Evolutionary conservation across 129 eudicot genomes (phyloP).

Genomic region (Mikania micrantha): DNA sequence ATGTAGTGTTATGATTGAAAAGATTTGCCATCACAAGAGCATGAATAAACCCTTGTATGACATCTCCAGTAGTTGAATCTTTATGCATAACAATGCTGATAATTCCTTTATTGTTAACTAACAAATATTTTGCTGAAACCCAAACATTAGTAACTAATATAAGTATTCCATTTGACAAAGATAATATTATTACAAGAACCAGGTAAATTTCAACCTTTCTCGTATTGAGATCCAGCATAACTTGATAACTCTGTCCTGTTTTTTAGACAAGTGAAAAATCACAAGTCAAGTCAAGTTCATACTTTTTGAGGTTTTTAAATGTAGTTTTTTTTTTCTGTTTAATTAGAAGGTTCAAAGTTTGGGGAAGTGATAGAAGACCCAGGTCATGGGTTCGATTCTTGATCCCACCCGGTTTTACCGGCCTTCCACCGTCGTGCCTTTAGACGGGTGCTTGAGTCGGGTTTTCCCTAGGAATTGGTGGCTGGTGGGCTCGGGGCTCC

Average conservation of each 20-base stretch:
- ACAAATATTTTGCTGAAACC: slow-evolving; percentile 58
- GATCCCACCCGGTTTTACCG: too few relatives aligned
- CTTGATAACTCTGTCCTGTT: slow-evolving; percentile 56
- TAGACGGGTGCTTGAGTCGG: too few relatives aligned
- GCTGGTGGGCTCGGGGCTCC: too few relatives aligned
- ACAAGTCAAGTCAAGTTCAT: not conserved
- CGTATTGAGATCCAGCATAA: slow-evolving; percentile 61
- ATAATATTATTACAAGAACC: not conserved
- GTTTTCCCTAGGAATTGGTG: too few relatives aligned
- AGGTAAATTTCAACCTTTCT: slow-evolving; percentile 45
- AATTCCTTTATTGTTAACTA: slow-evolving; percentile 49
- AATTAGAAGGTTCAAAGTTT: slow-evolving; percentile 5
- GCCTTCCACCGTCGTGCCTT: too few relatives aligned
- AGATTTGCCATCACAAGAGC: slow-evolving; percentile 86
- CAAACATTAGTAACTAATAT: slow-evolving; percentile 18
- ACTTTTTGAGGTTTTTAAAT: not conserved
- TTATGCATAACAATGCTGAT: slow-evolving; percentile 64
- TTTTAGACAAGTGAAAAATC: slow-evolving; percentile 7
- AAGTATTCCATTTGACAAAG: not conserved
- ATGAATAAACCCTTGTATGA: slow-evolving; percentile 67
- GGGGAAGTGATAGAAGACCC: too few relatives aligned
- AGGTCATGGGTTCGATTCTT: too few relatives aligned
- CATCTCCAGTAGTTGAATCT: slow-evolving; percentile 66
- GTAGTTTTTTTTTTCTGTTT: not conserved
- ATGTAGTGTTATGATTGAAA: slow-evolving; percentile 24